Evolutionary conservation across 2,329 filamentous ascomycete species (phyloP).

Genomic region (Sordariomycetes sp.): DNA sequence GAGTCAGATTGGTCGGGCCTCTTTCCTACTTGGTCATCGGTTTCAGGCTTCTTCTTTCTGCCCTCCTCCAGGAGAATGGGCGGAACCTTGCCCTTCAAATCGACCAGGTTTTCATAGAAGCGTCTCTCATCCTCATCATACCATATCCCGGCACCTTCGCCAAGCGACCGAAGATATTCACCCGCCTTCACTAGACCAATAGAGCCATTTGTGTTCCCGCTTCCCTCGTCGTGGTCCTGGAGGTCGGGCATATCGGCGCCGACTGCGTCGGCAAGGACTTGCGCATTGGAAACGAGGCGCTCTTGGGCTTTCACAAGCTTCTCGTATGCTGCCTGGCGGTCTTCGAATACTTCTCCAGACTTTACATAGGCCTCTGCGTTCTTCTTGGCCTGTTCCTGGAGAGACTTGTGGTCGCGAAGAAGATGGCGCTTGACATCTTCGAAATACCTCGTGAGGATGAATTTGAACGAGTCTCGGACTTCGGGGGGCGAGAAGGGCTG

Average conservation of each 20-base stretch:
- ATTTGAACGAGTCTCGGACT: constrained; percentile 75
- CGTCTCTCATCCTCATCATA: constrained; percentile 96
- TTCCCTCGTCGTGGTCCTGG: constrained; percentile 66
- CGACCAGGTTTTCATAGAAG: constrained; percentile 95
- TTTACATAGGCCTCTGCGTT: constrained; percentile 98
- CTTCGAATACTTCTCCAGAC: constrained; percentile 95
- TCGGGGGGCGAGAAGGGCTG: constrained; percentile 66
- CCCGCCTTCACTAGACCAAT: constrained; percentile 92
- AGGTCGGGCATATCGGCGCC: constrained; percentile 90
- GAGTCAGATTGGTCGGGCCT: constrained; percentile 49
- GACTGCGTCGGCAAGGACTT: constrained; percentile 79
- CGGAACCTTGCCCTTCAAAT: constrained; percentile 91
- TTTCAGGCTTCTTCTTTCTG: constrained; percentile 84
- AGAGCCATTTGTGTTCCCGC: constrained; percentile 56
- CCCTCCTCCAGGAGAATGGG: constrained; percentile 85
- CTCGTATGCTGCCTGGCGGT: constrained; percentile 91
- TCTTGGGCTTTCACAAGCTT: constrained; percentile 89
- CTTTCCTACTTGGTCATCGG: constrained; percentile 74
- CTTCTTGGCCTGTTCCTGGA: constrained; percentile 76
- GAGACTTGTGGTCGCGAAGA: constrained; percentile 80
- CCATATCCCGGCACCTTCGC: constrained; percentile 91
- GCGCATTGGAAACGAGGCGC: constrained; percentile 79
- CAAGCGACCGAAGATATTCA: constrained; percentile 83
- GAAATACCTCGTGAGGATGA: constrained; percentile 77
- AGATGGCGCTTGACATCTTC: constrained; percentile 88